Conservation (phyloP, 2,329 filamentous ascomycete genomes). For the Fusarium luffae region DNA sequence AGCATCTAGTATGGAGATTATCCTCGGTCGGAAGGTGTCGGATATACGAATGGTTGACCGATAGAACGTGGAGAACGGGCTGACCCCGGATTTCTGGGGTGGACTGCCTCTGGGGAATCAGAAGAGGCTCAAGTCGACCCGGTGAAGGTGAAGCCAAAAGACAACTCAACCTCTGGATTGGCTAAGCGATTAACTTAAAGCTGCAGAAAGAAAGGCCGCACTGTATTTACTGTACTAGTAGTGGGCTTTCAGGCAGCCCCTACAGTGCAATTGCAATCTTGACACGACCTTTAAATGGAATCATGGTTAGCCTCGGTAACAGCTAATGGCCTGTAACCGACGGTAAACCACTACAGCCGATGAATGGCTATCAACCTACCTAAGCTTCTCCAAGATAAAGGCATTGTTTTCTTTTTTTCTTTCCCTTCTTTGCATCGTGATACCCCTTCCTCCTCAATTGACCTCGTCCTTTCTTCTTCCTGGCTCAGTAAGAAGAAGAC, state of each 20-base stretch:
- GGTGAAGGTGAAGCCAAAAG: constrained; percentile 10
- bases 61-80: constrained; percentile 17
- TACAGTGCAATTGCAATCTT: no score
- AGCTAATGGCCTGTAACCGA: no score
- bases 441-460: constrained; percentile 33
- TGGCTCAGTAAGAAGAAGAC: constrained; percentile 19
- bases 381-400: constrained; percentile 24
- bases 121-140: constrained; percentile 1
- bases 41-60: no score
- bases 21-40: constrained; percentile 37
- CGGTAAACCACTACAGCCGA: no score
- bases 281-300: no score
- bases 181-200: background rate
- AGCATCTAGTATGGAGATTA: background rate
- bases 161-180: constrained; percentile 18
- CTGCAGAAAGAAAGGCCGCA: background rate
- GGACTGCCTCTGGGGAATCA: background rate
- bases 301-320: constrained; percentile 26
- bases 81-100: constrained; percentile 35
- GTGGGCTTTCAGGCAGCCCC: no score
- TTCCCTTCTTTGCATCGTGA: constrained; percentile 19
- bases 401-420: constrained; percentile 10
- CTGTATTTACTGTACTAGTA: constrained; percentile 2
- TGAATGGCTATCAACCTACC: constrained; percentile 19
- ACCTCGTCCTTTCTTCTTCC: constrained; percentile 24